These are phyloP conservation scores for Trypanosoma melophagium DNA, from an alignment of 208 protist species.

Conservation along the genomic window DNA sequence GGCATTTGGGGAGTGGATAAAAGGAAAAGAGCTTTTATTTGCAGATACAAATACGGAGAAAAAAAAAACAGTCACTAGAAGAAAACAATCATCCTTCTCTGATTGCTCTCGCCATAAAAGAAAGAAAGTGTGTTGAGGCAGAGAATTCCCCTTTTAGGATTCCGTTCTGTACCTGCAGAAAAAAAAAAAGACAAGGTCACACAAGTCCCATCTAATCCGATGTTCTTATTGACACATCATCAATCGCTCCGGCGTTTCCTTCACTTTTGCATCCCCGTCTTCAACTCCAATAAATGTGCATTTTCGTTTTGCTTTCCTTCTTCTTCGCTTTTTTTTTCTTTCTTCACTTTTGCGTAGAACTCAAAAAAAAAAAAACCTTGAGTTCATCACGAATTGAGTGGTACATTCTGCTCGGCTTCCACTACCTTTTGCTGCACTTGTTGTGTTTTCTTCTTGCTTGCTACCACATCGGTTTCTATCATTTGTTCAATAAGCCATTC, in stretches of 20 bases:
- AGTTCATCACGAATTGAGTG: neutral
- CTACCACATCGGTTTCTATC: slow-evolving; percentile 34
- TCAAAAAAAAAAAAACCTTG: no score
- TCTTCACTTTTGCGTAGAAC: no score
- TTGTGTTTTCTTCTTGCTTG: slow-evolving; percentile 7
- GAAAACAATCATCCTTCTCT: neutral
- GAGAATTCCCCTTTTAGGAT: no score
- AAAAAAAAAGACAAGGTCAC: no score
- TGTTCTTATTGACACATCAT: neutral
- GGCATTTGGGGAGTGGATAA: neutral
- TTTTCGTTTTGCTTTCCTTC: neutral
- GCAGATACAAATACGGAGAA: slow-evolving; percentile 4
- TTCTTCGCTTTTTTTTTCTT: neutral
- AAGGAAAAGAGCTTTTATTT: neutral
- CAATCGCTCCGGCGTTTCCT: slow-evolving; percentile 35
- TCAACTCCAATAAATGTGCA: neutral
- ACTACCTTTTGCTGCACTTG: neutral
- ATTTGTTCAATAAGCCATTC: slow-evolving; percentile 86
- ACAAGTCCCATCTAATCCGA: no score
- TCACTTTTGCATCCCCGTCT: neutral
- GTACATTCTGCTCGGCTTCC: neutral
- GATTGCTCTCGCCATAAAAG: no score
- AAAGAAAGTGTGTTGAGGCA: no score
- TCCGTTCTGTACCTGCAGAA: no score
- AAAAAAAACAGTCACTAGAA: slow-evolving; percentile 12